Base-by-base conservation (phyloP, 2,329 filamentous ascomycete species). In the Chaetomium globosum region DNA sequence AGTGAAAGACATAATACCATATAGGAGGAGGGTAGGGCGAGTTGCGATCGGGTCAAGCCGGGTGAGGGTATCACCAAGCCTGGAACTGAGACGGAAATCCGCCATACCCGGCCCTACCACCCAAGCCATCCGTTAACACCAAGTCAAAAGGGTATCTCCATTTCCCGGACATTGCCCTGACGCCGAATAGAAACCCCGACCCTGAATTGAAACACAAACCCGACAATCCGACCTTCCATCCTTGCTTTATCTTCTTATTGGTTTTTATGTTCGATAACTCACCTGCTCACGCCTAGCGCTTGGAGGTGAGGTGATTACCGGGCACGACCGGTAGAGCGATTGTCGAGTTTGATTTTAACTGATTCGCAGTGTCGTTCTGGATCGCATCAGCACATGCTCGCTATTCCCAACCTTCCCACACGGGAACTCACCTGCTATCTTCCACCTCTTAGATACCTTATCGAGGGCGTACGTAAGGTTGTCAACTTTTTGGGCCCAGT, bases 401-500 rank as follows among this genome's bases (percentile, higher is more conserved):
- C 33, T 30, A 52, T 31, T 10, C 30, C 2, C 43, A 4, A 64
- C 39, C 10, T 16, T 36, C 26, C 16, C 9, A 23, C 10, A 23
- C 4, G 21, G 26, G 16, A 8, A 58, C 73, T 67, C 55, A 73
- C 73, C 73, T 28, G 71, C 71, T 57, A 75, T 71, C 61, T 66
- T 72, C 74, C 74, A 75, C 57, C 73, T 66, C 60, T 64, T 69
- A 4, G 67, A 64, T 7, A 71, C 58, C 9, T 69, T 60, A 54
- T 72, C 68, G 31, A 74, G 64, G 4, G 67, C 56, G 12, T 39
- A 60, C 56, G 64, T 71, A 43, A 75, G 65, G 54, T 65, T 53
- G 23, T 70, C 67, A 10, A 75, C 70, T 53, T 72, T 75, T 1
- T 49, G 59, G 33, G 66, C 61, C 71, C 73, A 74, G 12, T 69